Percentiles rank a stretch among this genome's conserved stretches.
Conservation (phyloP, 164 flowering plant species). For the Houttuynia cordata region DNA sequence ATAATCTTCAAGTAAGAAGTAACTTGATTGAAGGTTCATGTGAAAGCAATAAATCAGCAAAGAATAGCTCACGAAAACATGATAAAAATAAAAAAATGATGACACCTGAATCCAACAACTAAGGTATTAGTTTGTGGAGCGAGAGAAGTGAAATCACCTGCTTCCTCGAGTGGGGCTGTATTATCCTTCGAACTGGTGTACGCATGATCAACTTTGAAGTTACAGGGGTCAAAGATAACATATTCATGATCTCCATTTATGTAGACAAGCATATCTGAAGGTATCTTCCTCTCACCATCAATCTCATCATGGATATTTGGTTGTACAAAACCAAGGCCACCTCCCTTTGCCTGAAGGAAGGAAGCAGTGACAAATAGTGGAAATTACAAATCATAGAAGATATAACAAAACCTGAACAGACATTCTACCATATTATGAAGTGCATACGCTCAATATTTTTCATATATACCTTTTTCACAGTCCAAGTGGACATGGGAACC, state of each 20-base stretch:
- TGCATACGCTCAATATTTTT: neutral
- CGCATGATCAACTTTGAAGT: conserved; percentile 18
- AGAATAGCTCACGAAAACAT: neutral
- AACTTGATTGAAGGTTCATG: neutral
- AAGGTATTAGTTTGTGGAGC: neutral
- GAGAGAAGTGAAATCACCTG: conserved; percentile 25
- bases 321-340: conserved; percentile 53
- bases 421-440: neutral
- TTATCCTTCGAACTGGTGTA: conserved; percentile 11
- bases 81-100: neutral
- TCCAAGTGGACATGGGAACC: conserved; percentile 68
- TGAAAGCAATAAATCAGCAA: neutral
- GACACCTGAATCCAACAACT: neutral
- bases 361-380: neutral
- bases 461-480: conserved; percentile 53
- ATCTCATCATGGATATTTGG: conserved; percentile 17
- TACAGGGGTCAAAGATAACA: conserved; percentile 58
- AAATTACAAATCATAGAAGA: neutral
- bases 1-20: no score
- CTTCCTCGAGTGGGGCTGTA: conserved; percentile 28
- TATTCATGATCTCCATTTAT: conserved; percentile 71
- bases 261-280: conserved; percentile 41
- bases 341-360: conserved; percentile 73
- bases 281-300: conserved; percentile 15
- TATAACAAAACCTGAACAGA: neutral